Evolutionary conservation across 208 protist species (phyloP).

Genomic region (Novymonas esmeraldas): DNA sequence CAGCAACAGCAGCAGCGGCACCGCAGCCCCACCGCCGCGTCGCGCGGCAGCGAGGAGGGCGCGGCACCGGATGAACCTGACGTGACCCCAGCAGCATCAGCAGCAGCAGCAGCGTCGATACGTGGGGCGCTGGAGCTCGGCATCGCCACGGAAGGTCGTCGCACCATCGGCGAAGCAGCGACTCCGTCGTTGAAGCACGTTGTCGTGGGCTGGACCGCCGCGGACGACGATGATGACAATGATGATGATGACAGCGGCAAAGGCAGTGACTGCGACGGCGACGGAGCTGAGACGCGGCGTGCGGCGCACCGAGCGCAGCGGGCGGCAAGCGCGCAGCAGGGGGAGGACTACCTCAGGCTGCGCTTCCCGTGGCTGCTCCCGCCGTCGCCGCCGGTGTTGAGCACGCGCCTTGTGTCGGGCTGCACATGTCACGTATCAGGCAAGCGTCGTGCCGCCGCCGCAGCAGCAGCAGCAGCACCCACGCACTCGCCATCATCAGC

Average conservation of each 20-base stretch:
- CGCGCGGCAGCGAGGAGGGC: too few species aligned
- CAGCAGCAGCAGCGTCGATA: neutral
- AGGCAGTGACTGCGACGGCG: neutral
- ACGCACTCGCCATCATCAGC: too few species aligned
- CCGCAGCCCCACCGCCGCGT: too few species aligned
- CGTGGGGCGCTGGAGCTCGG: constrained; percentile 28
- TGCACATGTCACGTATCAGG: constrained; percentile 32
- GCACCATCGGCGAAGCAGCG: constrained; percentile 39
- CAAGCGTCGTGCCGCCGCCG: constrained; percentile 13
- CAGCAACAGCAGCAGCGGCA: neutral
- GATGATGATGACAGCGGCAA: neutral
- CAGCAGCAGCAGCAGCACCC: constrained; percentile 4
- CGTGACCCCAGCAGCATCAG: neutral
- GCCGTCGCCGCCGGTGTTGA: constrained; percentile 20
- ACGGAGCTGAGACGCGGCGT: neutral
- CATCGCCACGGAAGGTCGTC: constrained; percentile 35
- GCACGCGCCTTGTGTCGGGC: constrained; percentile 14
- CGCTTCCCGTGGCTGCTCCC: constrained; percentile 49
- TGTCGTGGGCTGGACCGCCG: constrained; percentile 21
- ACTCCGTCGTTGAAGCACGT: constrained; percentile 42
- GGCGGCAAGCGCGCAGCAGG: constrained; percentile 4
- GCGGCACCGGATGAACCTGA: too few species aligned
- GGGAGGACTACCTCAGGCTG: constrained; percentile 39
- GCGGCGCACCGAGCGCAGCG: neutral
- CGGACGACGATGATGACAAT: neutral